phyloP scores from a whole-genome alignment of 1,284 basidiomycete genomes.

The Entoloma clypeatum region DNA sequence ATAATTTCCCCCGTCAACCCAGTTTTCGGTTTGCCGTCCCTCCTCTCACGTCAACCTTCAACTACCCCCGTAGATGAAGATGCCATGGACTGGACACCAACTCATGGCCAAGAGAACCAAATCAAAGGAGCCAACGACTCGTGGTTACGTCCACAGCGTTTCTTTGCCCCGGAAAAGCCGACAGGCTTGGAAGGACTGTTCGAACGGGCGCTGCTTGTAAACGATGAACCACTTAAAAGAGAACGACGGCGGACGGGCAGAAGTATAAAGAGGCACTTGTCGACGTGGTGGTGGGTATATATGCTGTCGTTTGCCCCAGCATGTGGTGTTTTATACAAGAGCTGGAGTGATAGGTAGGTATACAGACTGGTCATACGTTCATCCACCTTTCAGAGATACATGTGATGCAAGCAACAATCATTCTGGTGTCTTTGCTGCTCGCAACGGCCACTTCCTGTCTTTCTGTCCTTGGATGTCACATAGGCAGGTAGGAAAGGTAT shows the following conservation, averaged over 20 bases:
- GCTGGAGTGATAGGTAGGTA: constrained; percentile 17
- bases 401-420: no score
- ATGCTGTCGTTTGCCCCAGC: constrained; percentile 32
- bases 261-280: constrained; percentile 11
- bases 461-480: no score
- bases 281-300: constrained; percentile 38
- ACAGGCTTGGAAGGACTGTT: constrained; percentile 76
- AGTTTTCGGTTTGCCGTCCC: constrained; percentile 67
- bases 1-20: constrained; percentile 42
- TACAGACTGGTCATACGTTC: no score
- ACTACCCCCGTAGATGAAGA: constrained; percentile 40
- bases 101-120: constrained; percentile 27
- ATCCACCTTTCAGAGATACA: no score
- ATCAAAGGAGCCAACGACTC: constrained; percentile 29
- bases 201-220: constrained; percentile 54
- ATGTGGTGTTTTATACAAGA: constrained; percentile 23
- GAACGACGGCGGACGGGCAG: constrained; percentile 1
- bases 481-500: constrained; percentile 7
- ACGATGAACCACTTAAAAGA: constrained; percentile 36
- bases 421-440: no score
- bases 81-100: constrained; percentile 66
- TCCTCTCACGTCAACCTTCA: constrained; percentile 25
- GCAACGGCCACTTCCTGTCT: no score
- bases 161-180: constrained; percentile 71
- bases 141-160: constrained; percentile 65